These are phyloP conservation scores for Vinca minor DNA, from an alignment of 257 asterid species.

Conservation along the genomic window DNA sequence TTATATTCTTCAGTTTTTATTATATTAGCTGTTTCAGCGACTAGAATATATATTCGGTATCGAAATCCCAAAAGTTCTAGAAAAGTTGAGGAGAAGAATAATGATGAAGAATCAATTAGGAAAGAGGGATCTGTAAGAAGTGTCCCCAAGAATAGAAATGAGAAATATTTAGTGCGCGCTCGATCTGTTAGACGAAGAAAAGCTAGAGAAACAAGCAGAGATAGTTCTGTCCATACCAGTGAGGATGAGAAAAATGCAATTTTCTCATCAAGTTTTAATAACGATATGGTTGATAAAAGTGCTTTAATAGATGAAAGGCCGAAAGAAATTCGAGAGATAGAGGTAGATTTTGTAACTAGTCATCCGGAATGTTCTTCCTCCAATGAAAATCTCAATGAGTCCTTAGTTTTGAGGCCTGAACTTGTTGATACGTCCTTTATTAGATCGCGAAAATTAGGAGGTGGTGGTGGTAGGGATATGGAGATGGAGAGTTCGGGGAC, in stretches of 20 bases:
- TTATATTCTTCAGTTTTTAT: slow-evolving; percentile 34
- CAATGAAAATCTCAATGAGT: slow-evolving; percentile 3
- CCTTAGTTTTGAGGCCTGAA: slow-evolving; percentile 6
- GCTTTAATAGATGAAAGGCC: slow-evolving; percentile 35
- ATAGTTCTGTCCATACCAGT: slow-evolving; percentile 17
- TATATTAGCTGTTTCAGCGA: slow-evolving; percentile 18
- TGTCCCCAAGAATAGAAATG: slow-evolving; percentile 9
- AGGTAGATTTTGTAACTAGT: slow-evolving; percentile 19
- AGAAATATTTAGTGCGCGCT: slow-evolving; percentile 34
- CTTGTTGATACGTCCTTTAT: not conserved
- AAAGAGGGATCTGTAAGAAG: slow-evolving; percentile 8
- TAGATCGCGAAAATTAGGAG: slow-evolving; percentile 7
- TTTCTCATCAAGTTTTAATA: slow-evolving; percentile 16
- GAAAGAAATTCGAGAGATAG: slow-evolving; percentile 50
- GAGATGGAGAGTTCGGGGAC: slow-evolving; percentile 18
- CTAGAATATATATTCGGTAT: slow-evolving; percentile 17
- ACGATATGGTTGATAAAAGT: slow-evolving; percentile 35
- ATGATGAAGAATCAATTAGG: slow-evolving; percentile 3
- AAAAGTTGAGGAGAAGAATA: slow-evolving; percentile 18
- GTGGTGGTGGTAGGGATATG: slow-evolving; percentile 6
- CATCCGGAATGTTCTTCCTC: slow-evolving; percentile 16
- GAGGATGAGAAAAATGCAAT: slow-evolving; percentile 36
- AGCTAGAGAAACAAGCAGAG: slow-evolving; percentile 29
- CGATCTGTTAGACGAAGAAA: slow-evolving; percentile 61
- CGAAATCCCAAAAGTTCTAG: slow-evolving; percentile 11